Percentiles rank a stretch among this genome's conserved stretches.
These are phyloP conservation scores for Myochromella boudieri DNA, from an alignment of 768 basidiomycete species.

Conservation along the genomic window DNA sequence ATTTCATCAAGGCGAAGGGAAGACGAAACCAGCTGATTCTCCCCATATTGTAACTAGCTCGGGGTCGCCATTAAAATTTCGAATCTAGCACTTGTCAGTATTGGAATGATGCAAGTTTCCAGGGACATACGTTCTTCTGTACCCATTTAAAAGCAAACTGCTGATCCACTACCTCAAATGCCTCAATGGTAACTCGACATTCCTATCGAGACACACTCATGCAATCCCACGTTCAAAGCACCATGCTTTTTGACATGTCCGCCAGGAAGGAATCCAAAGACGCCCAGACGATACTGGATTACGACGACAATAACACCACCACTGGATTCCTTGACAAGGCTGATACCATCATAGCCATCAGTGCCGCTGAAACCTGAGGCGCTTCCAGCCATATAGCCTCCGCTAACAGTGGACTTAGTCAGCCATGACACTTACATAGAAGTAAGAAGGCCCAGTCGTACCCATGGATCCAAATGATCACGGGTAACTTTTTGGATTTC, in stretches of 20 bases:
- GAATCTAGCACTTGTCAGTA: constrained; percentile 30
- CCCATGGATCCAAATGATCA: constrained; percentile 45
- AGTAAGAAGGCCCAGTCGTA: constrained; percentile 19
- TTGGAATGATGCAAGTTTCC: background rate
- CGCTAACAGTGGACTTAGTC: constrained; percentile 17
- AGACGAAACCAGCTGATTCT: constrained; percentile 46
- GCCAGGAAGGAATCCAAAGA: constrained; percentile 50
- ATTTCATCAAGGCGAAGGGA: no score
- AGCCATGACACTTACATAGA: background rate
- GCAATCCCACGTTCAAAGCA: constrained; percentile 45
- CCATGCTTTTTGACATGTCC: constrained; percentile 39
- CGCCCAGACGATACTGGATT: constrained; percentile 43
- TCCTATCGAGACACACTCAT: constrained; percentile 25
- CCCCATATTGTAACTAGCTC: constrained; percentile 52
- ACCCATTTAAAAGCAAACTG: constrained; percentile 45
- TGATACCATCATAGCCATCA: constrained; percentile 22
- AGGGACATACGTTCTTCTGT: constrained; percentile 33
- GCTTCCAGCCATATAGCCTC: constrained; percentile 31
- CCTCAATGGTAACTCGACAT: constrained; percentile 11
- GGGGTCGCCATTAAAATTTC: constrained; percentile 59
- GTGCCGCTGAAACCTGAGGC: constrained; percentile 26
- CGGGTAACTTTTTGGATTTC: constrained; percentile 32
- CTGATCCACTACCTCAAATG: constrained; percentile 35
- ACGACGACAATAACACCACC: constrained; percentile 35
- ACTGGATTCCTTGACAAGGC: constrained; percentile 32